Conservation (phyloP, 73 alveolate genomes). For the Durusdinium trenchii region DNA sequence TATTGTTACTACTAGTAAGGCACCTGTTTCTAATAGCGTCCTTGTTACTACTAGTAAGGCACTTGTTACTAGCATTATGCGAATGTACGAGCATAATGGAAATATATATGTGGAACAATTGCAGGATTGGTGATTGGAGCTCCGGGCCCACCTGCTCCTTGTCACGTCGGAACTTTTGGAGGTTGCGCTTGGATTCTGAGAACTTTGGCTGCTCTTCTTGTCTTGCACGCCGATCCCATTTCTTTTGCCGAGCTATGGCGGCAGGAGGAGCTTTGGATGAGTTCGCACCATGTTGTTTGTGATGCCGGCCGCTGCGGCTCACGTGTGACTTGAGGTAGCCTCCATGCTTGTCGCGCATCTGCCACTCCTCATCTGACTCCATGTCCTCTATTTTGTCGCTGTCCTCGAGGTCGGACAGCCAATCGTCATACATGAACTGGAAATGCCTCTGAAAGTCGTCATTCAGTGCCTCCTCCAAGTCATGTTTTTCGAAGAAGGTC, state of each 20-base stretch:
- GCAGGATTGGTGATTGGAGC: too few species aligned
- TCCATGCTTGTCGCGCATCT: constrained; percentile 2
- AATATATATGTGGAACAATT: too few species aligned
- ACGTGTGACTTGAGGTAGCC: constrained; percentile 53
- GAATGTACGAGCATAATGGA: too few species aligned
- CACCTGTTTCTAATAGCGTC: too few species aligned
- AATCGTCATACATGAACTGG: not conserved
- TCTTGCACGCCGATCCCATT: constrained; percentile 12
- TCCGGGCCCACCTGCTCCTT: constrained; percentile 42
- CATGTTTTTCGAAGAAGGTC: not conserved
- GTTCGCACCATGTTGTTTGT: constrained; percentile 36
- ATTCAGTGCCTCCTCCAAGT: not conserved
- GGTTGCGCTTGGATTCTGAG: not conserved
- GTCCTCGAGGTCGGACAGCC: not conserved
- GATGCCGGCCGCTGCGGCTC: constrained; percentile 52
- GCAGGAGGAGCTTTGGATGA: constrained; percentile 33
- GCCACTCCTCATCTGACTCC: not conserved
- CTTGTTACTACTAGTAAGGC: too few species aligned
- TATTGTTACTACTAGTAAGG: too few species aligned
- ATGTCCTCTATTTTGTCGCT: not conserved
- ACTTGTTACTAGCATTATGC: too few species aligned
- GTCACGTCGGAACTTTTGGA: not conserved
- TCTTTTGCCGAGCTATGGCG: constrained; percentile 31
- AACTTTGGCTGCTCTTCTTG: not conserved
- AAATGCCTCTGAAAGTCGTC: not conserved